Evolutionary conservation across 352 stramenopile genomes (phyloP).

Genomic region (Phytophthora pseudosyringae): DNA sequence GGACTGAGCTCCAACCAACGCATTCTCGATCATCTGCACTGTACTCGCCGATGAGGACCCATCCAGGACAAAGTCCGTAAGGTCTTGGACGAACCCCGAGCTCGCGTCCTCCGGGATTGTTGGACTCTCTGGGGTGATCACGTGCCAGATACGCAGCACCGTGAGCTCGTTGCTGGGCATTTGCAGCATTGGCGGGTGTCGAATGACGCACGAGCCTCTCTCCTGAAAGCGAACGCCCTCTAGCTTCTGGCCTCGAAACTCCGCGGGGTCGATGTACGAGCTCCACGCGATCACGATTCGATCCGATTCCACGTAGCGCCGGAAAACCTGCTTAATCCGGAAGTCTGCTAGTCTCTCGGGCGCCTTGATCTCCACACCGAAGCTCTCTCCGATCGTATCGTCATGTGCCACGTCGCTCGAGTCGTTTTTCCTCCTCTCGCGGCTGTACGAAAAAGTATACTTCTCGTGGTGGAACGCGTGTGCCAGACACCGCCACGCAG

Average conservation of each 20-base stretch:
- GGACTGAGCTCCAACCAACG: constrained; percentile 34
- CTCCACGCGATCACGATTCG: constrained; percentile 67
- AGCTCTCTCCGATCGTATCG: constrained; percentile 68
- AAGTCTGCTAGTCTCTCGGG: constrained; percentile 55
- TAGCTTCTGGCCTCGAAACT: constrained; percentile 56
- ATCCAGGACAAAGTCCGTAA: constrained; percentile 54
- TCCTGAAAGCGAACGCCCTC: constrained; percentile 63
- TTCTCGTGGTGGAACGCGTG: constrained; percentile 43
- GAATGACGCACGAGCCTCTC: constrained; percentile 63
- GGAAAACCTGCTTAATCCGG: constrained; percentile 63
- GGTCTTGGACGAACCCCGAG: constrained; percentile 35
- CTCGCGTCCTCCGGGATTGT: constrained; percentile 16
- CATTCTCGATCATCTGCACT: constrained; percentile 65
- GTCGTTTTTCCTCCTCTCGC: constrained; percentile 23
- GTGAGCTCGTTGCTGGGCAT: constrained; percentile 23
- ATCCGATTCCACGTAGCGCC: constrained; percentile 58
- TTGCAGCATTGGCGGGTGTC: constrained; percentile 31
- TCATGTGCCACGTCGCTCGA: constrained; percentile 20
- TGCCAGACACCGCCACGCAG: constrained; percentile 48
- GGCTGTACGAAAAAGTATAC: constrained; percentile 41
- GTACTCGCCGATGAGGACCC: constrained; percentile 39
- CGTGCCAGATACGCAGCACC: constrained; percentile 51
- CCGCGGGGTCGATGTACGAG: constrained; percentile 58
- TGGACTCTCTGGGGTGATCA: constrained; percentile 44
- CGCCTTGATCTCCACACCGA: constrained; percentile 57